These are phyloP conservation scores for Garcia nutans DNA, from an alignment of 345 rosid genomes.

Conservation along the genomic window DNA sequence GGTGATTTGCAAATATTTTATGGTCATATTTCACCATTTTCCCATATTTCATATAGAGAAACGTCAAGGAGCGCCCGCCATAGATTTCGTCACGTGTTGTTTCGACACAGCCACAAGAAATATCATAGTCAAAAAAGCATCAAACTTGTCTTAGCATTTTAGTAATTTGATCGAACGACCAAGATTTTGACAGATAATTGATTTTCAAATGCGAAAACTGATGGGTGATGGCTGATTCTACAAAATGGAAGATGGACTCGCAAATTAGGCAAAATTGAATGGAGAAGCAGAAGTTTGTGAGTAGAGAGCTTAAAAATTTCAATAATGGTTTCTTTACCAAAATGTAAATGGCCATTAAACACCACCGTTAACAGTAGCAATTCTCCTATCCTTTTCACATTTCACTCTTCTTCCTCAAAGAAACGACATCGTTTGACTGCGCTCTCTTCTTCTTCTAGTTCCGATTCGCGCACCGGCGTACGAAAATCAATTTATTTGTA, in stretches of 20 bases:
- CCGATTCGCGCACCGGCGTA: background rate
- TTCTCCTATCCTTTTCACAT: slow-evolving; percentile 11
- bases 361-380: background rate
- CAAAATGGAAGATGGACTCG: background rate
- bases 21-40: no score
- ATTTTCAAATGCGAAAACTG: no score
- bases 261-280: background rate
- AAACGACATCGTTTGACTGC: slow-evolving; percentile 18
- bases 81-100: background rate
- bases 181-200: background rate
- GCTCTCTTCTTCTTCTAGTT: slow-evolving; percentile 7
- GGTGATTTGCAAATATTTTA: no score
- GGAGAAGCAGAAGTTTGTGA: background rate
- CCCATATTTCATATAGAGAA: no score
- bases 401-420: background rate
- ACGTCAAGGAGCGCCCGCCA: background rate
- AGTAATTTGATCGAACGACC: background rate
- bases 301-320: background rate
- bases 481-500: no score
- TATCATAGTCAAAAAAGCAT: no score
- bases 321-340: slow-evolving; percentile 21
- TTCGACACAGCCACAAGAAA: background rate
- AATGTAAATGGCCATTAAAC: slow-evolving; percentile 14
- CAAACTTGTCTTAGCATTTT: no score
- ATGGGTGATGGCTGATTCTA: background rate